Evolutionary conservation across 2,329 filamentous ascomycete species (phyloP).

Genomic region (Sarocladium brachiariae): DNA sequence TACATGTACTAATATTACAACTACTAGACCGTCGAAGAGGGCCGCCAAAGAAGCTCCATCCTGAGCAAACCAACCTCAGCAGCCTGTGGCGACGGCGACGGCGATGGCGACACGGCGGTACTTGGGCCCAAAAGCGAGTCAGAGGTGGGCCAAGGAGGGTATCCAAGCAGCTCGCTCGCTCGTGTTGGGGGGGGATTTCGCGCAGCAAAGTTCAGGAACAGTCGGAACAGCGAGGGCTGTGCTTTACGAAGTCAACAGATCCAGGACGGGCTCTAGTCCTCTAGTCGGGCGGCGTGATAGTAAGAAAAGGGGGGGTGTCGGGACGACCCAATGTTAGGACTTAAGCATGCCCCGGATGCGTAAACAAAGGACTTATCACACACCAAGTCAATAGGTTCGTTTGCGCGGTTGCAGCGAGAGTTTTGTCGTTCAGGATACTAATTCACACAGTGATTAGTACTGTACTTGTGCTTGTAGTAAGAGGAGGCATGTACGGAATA

Average conservation of each 20-base stretch:
- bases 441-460: too few relatives aligned
- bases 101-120: not conserved
- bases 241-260: too few relatives aligned
- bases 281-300: too few relatives aligned
- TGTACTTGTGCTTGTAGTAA: not conserved
- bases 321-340: not conserved
- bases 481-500: not conserved
- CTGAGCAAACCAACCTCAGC: not conserved
- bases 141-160: slow-evolving; percentile 4
- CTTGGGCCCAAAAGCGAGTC: slow-evolving; percentile 4
- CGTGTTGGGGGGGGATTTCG: not conserved
- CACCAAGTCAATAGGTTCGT: not conserved
- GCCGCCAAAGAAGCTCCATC: too few relatives aligned
- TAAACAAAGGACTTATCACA: slow-evolving; percentile 1
- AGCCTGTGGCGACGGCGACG: too few relatives aligned
- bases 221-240: not conserved
- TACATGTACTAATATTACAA: too few relatives aligned
- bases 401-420: not conserved
- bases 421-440: too few relatives aligned
- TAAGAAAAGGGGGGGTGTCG: not conserved
- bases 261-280: too few relatives aligned
- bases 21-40: too few relatives aligned
- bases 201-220: not conserved
- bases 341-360: slow-evolving; percentile 8
- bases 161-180: not conserved